Evolutionary conservation across 2,329 filamentous ascomycete genomes (phyloP).

Genomic region (Fusarium sp.): DNA sequence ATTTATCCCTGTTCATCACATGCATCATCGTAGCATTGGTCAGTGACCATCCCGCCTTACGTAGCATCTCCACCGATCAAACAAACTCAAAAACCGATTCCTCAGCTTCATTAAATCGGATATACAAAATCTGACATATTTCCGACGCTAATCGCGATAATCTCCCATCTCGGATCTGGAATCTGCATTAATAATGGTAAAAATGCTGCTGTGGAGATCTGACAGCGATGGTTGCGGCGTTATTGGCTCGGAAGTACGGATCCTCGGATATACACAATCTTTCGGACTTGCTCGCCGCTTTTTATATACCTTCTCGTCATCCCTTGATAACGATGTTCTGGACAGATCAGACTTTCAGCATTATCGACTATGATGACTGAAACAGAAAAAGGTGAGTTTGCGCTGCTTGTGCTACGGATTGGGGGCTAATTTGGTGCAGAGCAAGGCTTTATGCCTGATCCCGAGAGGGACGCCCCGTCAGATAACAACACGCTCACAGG

Average conservation of each 20-base stretch:
- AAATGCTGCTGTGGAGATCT: not conserved
- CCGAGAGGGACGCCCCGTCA: constrained; percentile 18
- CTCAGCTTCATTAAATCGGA: not conserved
- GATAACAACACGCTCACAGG: constrained; percentile 22
- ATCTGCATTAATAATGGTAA: constrained; percentile 4
- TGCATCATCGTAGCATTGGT: not conserved
- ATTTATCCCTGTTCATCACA: not conserved
- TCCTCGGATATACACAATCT: constrained; percentile 1
- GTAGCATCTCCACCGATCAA: not conserved
- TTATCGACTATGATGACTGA: constrained; percentile 3
- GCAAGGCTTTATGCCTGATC: not conserved
- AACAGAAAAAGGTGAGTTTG: constrained; percentile 9
- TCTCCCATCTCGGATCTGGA: constrained; percentile 4
- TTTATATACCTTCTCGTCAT: constrained; percentile 4
- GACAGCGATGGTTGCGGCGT: not conserved
- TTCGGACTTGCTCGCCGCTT: not conserved
- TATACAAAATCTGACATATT: not conserved
- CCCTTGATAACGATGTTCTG: not conserved
- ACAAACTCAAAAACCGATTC: not conserved
- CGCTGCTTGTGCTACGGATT: rapidly evolving
- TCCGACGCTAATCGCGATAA: not conserved
- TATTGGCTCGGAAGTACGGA: constrained; percentile 25
- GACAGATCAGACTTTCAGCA: too few species aligned
- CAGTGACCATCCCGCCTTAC: not conserved
- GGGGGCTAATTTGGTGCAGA: not conserved